phyloP scores from a whole-genome alignment of 345 rosid species.

The Streptanthus diversifolius region DNA sequence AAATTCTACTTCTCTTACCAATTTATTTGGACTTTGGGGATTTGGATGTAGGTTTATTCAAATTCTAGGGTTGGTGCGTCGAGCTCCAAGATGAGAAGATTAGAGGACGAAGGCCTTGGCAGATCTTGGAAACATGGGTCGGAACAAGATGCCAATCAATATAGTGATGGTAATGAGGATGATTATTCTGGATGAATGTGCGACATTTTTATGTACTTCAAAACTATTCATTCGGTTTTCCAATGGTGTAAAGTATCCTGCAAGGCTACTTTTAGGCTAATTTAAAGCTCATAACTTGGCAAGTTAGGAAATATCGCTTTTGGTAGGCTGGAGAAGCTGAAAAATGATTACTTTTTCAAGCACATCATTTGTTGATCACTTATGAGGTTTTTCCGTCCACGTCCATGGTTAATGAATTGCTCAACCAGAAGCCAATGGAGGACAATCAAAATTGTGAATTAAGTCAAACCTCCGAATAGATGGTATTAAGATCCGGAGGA shows the following conservation, averaged over 20 bases:
- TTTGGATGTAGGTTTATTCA: slow-evolving; percentile 46
- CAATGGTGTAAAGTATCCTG: background rate
- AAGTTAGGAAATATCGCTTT: background rate
- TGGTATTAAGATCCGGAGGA: too few relatives aligned
- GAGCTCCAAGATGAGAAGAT: slow-evolving; percentile 47
- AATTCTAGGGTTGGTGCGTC: slow-evolving; percentile 45
- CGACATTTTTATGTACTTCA: background rate
- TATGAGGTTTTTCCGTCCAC: too few relatives aligned
- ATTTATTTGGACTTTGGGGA: background rate
- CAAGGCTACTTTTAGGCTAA: background rate
- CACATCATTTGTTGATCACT: too few relatives aligned
- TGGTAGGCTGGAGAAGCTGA: too few relatives aligned
- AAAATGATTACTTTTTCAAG: too few relatives aligned
- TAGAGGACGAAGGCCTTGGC: slow-evolving; percentile 54
- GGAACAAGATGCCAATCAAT: slow-evolving; percentile 46
- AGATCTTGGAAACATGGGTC: slow-evolving; percentile 42
- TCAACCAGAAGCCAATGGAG: background rate
- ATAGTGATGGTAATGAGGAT: slow-evolving; percentile 66
- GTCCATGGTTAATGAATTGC: background rate
- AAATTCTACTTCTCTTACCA: background rate
- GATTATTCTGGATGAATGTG: slow-evolving; percentile 60
- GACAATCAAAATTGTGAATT: background rate
- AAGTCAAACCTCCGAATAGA: too few relatives aligned
- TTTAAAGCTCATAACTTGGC: background rate
- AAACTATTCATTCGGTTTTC: background rate